phyloP scores from a whole-genome alignment of 192 early-diverging fungal species.

The Phycomyces nitens region DNA sequence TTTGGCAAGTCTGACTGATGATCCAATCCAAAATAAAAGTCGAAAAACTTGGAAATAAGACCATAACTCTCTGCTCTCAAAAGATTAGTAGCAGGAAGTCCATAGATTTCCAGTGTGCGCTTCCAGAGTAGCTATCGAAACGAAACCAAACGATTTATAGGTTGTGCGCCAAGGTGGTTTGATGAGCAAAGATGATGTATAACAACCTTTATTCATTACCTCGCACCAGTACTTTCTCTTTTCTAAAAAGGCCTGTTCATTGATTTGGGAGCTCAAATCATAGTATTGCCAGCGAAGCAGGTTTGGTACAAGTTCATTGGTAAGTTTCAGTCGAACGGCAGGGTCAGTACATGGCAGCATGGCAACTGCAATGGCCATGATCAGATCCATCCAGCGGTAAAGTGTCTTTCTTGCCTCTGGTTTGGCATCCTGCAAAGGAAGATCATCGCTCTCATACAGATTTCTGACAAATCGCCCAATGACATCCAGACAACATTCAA shows the following conservation, averaged over 20 bases:
- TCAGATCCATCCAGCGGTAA: constrained; percentile 20
- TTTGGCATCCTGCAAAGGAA: background rate
- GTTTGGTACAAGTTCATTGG: constrained; percentile 24
- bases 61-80: constrained; percentile 33
- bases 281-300: constrained; percentile 24
- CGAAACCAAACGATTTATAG: background rate
- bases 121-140: constrained; percentile 33
- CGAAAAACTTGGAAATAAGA: constrained; percentile 29
- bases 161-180: background rate
- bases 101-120: constrained; percentile 28
- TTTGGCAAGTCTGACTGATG: background rate
- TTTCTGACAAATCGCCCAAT: constrained; percentile 18
- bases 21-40: constrained; percentile 29
- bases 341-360: constrained; percentile 32
- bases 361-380: constrained; percentile 16
- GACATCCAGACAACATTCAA: constrained; percentile 32
- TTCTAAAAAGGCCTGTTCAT: constrained; percentile 1
- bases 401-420: background rate
- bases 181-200: background rate
- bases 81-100: constrained; percentile 35
- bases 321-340: constrained; percentile 24
- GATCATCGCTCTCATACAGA: constrained; percentile 6
- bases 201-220: constrained; percentile 1
- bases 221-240: constrained; percentile 18
- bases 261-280: background rate